Conservation (phyloP, 768 basidiomycete species). For the Pleurotus eryngii region DNA sequence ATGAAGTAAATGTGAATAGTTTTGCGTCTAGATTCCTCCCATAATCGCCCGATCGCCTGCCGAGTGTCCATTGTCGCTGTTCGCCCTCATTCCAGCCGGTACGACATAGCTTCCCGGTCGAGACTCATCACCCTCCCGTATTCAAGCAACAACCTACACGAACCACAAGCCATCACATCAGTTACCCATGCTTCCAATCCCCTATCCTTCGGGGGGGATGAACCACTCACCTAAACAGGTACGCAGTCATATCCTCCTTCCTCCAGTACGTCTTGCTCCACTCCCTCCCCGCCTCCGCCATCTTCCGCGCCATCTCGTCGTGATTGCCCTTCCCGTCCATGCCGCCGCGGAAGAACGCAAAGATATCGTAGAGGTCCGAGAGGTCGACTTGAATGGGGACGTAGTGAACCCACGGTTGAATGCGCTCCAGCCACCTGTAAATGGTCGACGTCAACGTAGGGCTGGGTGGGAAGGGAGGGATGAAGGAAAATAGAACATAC, state of each 20-base stretch:
- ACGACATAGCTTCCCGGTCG: constrained; percentile 38
- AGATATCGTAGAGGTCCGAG: constrained; percentile 59
- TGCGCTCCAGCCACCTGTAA: constrained; percentile 47
- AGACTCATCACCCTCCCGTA: constrained; percentile 45
- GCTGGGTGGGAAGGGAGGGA: no score
- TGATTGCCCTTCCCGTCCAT: constrained; percentile 47
- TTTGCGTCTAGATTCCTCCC: no score
- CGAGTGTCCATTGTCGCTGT: no score
- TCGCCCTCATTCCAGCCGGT: constrained; percentile 7
- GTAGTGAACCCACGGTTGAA: constrained; percentile 69
- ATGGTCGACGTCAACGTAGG: neutral
- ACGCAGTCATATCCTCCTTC: constrained; percentile 49
- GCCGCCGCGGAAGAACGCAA: constrained; percentile 63
- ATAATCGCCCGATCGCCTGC: no score
- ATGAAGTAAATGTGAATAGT: no score
- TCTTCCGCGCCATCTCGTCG: constrained; percentile 51
- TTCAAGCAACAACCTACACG: constrained; percentile 38
- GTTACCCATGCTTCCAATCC: no score
- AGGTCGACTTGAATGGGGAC: constrained; percentile 60
- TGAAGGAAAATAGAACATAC: constrained; percentile 24
- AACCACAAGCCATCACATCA: neutral
- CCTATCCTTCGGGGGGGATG: no score
- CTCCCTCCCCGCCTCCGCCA: constrained; percentile 45
- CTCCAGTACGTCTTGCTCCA: constrained; percentile 56
- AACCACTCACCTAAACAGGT: constrained; percentile 43